Evolutionary conservation across 169 alveolate genomes (phyloP).

Genomic region (Plasmodium coatneyi): DNA sequence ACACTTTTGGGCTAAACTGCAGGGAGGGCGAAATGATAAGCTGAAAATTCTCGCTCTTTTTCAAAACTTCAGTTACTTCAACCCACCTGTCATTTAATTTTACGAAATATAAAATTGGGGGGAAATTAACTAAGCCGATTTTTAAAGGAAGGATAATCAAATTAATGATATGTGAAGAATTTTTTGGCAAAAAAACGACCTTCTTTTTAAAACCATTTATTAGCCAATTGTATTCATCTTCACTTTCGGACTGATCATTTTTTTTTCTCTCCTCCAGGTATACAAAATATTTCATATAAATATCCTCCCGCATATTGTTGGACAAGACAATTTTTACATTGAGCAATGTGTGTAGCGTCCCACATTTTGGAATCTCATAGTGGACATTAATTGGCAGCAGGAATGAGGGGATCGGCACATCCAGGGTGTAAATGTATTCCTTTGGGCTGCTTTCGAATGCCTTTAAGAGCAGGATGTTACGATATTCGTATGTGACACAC

Average conservation of each 20-base stretch:
- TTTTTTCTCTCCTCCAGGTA: slow-evolving; percentile 12
- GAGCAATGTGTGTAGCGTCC: slow-evolving; percentile 29
- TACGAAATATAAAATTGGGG: slow-evolving; percentile 46
- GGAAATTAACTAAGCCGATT: slow-evolving; percentile 70
- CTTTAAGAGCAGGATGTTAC: background rate
- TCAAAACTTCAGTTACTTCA: slow-evolving; percentile 47
- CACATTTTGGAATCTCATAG: slow-evolving; percentile 67
- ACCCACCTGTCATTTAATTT: slow-evolving; percentile 69
- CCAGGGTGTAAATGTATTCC: slow-evolving; percentile 16
- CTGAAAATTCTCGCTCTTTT: slow-evolving; percentile 66
- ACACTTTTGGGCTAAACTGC: slow-evolving; percentile 52
- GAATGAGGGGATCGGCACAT: slow-evolving; percentile 31
- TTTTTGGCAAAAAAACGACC: slow-evolving; percentile 39
- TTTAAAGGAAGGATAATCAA: slow-evolving; percentile 58
- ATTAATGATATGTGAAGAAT: slow-evolving; percentile 41
- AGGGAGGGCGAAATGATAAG: slow-evolving; percentile 72
- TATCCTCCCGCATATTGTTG: slow-evolving; percentile 47
- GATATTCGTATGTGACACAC: slow-evolving; percentile 34
- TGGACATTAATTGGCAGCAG: slow-evolving; percentile 44
- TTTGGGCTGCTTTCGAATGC: background rate
- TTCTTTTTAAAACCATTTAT: slow-evolving; percentile 71
- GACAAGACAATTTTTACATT: slow-evolving; percentile 26
- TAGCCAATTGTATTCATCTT: slow-evolving; percentile 36
- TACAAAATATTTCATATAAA: slow-evolving; percentile 51
- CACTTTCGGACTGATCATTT: background rate